These are phyloP conservation scores for Fusarium neocosmosporiellum DNA, from an alignment of 2,329 filamentous ascomycete genomes.

Conservation along the genomic window DNA sequence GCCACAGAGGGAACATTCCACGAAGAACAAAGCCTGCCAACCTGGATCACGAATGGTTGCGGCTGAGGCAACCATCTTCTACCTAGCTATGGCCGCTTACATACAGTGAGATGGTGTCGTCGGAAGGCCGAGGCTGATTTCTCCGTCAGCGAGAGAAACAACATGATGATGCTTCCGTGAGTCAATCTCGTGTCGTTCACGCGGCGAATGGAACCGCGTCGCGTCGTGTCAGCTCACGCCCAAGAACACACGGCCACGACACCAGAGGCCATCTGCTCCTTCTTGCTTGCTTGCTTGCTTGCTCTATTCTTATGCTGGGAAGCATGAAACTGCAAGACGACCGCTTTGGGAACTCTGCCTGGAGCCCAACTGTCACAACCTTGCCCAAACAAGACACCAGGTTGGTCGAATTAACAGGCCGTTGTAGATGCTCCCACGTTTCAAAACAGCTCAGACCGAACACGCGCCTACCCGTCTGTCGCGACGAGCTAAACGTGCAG, in stretches of 20 bases:
- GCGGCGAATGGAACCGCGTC: slow-evolving; percentile 26
- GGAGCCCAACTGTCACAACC: background rate
- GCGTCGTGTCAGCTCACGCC: slow-evolving; percentile 28
- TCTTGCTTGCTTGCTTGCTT: background rate
- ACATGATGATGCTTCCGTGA: slow-evolving; percentile 8
- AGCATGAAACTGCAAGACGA: slow-evolving; percentile 22
- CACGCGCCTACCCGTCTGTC: slow-evolving; percentile 29
- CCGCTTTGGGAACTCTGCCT: slow-evolving; percentile 26
- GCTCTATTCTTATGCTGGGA: slow-evolving; percentile 34
- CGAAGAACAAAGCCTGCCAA: background rate
- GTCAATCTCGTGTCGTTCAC: slow-evolving; percentile 21
- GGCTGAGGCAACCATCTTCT: slow-evolving; percentile 22
- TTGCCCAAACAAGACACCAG: slow-evolving; percentile 22
- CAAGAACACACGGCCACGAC: slow-evolving; percentile 22
- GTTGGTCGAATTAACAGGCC: slow-evolving; percentile 7
- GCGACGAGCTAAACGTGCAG: slow-evolving; percentile 42
- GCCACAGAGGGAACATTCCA: slow-evolving; percentile 1
- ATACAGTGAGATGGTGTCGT: slow-evolving; percentile 19
- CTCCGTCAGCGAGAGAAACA: slow-evolving; percentile 18
- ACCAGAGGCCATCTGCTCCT: slow-evolving; percentile 9
- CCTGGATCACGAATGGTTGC: background rate
- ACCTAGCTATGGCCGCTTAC: slow-evolving; percentile 37
- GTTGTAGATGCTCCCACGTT: slow-evolving; percentile 39
- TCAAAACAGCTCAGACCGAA: slow-evolving; percentile 29
- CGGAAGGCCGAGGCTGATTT: slow-evolving; percentile 14